phyloP scores from a whole-genome alignment of 2,329 filamentous ascomycete species.

The Xylariaceae sp. region DNA sequence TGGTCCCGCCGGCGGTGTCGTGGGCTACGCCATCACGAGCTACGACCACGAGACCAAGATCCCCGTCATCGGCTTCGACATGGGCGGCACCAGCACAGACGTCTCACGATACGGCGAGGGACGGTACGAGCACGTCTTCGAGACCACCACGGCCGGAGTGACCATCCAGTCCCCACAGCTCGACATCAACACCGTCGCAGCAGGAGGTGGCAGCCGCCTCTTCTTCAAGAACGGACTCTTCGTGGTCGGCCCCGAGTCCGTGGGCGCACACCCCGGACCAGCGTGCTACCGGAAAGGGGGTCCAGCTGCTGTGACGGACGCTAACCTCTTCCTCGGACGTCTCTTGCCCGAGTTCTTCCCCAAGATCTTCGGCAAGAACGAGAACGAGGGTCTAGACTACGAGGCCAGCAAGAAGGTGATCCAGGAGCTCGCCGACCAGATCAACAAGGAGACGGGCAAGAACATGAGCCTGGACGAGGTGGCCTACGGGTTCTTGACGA shows the following conservation, averaged over 20 bases:
- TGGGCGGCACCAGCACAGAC: constrained; percentile 85
- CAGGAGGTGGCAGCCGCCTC: constrained; percentile 76
- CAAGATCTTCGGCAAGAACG: constrained; percentile 88
- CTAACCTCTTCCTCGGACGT: constrained; percentile 78
- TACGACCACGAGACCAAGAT: constrained; percentile 78
- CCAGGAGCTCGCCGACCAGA: constrained; percentile 66
- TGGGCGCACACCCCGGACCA: constrained; percentile 82
- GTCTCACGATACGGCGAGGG: constrained; percentile 82
- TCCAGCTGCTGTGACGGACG: constrained; percentile 87
- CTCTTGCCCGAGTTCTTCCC: constrained; percentile 89
- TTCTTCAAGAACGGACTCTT: constrained; percentile 90
- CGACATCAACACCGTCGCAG: constrained; percentile 92
- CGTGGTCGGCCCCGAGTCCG: constrained; percentile 83
- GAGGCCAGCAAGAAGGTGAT: constrained; percentile 72
- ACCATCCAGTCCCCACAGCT: constrained; percentile 89
- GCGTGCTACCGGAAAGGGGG: constrained; percentile 89
- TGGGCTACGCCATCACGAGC: constrained; percentile 86
- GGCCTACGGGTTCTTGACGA: constrained; percentile 81
- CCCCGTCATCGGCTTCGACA: constrained; percentile 91
- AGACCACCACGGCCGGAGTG: constrained; percentile 89
- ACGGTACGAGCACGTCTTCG: constrained; percentile 87
- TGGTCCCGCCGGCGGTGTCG: constrained; percentile 87
- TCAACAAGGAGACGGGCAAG: constrained; percentile 69
- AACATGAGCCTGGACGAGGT: constrained; percentile 76
- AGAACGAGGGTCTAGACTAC: constrained; percentile 73